These are phyloP conservation scores for Aspergillus viridinutans DNA, from an alignment of 2,329 filamentous ascomycete species.

Conservation along the genomic window DNA sequence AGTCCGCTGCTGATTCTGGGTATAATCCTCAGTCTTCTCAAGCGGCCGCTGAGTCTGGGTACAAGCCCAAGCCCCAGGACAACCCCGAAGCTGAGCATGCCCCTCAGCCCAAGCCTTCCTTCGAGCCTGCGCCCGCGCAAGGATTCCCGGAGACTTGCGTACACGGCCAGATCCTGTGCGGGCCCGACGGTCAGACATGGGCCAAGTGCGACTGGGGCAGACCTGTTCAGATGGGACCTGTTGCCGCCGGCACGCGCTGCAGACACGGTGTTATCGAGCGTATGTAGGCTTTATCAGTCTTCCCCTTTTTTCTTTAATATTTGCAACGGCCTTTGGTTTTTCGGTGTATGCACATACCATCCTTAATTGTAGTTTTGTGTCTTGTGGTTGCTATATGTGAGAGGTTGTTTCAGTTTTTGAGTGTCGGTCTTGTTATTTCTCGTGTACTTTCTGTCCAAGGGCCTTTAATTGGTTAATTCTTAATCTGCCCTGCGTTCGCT, in stretches of 20 bases:
- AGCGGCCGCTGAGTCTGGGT: background rate
- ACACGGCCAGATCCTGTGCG: conserved; percentile 31
- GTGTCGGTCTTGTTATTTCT: background rate
- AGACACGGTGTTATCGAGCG: conserved; percentile 21
- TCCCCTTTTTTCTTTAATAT: too few relatives aligned
- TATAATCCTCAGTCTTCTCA: background rate
- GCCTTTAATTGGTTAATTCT: background rate
- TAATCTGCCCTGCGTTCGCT: background rate
- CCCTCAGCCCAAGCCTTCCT: conserved; percentile 2
- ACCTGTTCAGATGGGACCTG: conserved; percentile 34
- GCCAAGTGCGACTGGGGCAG: conserved; percentile 30
- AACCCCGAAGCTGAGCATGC: conserved; percentile 4
- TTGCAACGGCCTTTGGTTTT: background rate
- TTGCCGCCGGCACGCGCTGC: conserved; percentile 36
- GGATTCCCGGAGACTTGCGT: conserved; percentile 14
- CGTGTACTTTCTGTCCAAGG: background rate
- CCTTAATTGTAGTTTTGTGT: background rate
- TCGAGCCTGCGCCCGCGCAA: background rate
- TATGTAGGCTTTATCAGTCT: background rate
- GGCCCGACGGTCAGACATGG: conserved; percentile 28
- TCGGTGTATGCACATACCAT: background rate
- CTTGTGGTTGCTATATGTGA: background rate
- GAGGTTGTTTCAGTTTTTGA: background rate
- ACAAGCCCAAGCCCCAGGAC: background rate
- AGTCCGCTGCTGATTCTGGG: background rate